Base-by-base conservation (phyloP, 345 rosid species). In the Ricinus communis region DNA sequence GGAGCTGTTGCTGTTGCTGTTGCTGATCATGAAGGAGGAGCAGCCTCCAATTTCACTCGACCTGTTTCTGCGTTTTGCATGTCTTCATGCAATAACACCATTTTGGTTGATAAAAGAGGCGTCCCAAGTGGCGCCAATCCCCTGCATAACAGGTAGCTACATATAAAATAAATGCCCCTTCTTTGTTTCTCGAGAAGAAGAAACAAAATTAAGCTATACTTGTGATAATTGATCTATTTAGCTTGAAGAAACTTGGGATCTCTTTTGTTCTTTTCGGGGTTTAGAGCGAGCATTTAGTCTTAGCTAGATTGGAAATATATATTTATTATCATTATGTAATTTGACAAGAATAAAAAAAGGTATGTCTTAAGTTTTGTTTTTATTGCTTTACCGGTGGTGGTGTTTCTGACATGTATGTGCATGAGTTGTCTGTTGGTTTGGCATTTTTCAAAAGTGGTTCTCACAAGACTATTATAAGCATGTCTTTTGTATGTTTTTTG, bases 41-140 rank as follows among this genome's bases (percentile, higher is more conserved):
- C 25, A 5, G 22, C 19, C 33, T 38, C 30, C 51, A 25, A 19
- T 71, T 71, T 50, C 51, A 71, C 21, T 62, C 28, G 1, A 2
- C 16, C 24, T 18, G 19, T 18, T 65, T 47, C n/a, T 16, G 30
- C 33, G 15, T 65, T 24, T 49, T 27, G 56, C 69, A 65, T 31
- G 25, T 52, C 50, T 57, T 57, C 65, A 4, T 19, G 65, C 55
- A 57, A 31, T 8, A 47, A 15, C 16, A 28, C 55, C 9, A 61
- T 75, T 38, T 63, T 66, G 70, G 84, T 77, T n/a, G 78, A 80
- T 69, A 83, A 83, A 68, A 83, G 86, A 72, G 80, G 84, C 16
- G 51, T 77, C 3, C 86, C 86, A 7, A 57, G 82, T 7, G 86
- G 84, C 50, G 65, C 84, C 25, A 80, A 83, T 75, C 86, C 86